phyloP scores from a whole-genome alignment of 345 rosid species.

The Moricandia moricandioides region DNA sequence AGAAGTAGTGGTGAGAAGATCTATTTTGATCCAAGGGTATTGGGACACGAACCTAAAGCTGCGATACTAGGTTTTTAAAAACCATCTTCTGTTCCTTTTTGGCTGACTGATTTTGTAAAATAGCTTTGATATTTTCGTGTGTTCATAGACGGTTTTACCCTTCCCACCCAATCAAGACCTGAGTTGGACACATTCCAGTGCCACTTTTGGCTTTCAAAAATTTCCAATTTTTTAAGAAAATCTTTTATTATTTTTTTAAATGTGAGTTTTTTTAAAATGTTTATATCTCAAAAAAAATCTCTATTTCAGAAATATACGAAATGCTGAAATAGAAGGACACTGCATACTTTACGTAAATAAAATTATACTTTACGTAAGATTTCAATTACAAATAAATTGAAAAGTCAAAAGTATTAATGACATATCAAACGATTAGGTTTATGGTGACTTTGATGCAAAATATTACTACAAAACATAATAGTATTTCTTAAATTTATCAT shows the following conservation, averaged over 20 bases:
- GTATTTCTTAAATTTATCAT: neutral
- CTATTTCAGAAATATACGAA: too few relatives aligned
- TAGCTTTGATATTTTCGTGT: too few relatives aligned
- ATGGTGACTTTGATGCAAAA: neutral
- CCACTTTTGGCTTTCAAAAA: too few relatives aligned
- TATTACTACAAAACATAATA: neutral
- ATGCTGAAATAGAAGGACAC: too few relatives aligned
- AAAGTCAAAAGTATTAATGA: constrained; percentile 2
- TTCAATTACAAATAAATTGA: neutral
- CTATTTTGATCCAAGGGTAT: constrained; percentile 8
- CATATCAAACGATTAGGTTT: neutral
- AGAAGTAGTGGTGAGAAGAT: constrained; percentile 37
- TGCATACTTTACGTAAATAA: too few relatives aligned
- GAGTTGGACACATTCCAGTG: too few relatives aligned
- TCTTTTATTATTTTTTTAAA: too few relatives aligned
- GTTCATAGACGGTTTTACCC: too few relatives aligned
- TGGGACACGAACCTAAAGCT: constrained; percentile 11
- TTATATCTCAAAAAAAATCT: too few relatives aligned
- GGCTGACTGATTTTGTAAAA: constrained; percentile 6
- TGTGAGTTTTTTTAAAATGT: too few relatives aligned
- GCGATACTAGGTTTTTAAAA: constrained; percentile 1
- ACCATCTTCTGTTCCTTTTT: neutral
- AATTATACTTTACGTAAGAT: neutral
- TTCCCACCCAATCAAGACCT: too few relatives aligned
- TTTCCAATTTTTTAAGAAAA: too few relatives aligned